These are phyloP conservation scores for Lasiodiplodia citricola DNA, from an alignment of 2,329 filamentous ascomycete genomes.

Conservation along the genomic window DNA sequence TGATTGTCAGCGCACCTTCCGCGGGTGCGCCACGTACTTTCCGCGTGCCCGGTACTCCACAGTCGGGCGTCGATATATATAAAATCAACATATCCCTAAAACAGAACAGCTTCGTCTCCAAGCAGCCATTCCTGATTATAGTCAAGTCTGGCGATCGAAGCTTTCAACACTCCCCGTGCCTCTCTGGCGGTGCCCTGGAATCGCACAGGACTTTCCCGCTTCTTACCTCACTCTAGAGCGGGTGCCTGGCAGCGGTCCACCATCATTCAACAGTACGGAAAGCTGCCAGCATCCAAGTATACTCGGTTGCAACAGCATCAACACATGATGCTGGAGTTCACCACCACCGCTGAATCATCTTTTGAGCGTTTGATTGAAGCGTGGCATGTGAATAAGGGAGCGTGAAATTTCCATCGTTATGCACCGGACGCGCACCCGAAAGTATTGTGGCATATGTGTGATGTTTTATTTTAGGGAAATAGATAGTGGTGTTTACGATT, in stretches of 20 bases:
- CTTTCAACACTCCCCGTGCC: no score
- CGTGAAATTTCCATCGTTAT: no score
- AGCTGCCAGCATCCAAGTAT: neutral
- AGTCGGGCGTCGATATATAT: neutral
- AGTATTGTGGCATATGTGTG: neutral
- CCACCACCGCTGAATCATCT: neutral
- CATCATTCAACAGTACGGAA: neutral
- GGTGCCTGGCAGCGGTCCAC: neutral
- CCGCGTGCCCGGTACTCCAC: neutral
- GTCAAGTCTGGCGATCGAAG: no score
- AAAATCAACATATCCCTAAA: neutral
- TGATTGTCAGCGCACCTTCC: neutral
- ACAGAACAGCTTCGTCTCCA: neutral
- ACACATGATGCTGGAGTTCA: neutral
- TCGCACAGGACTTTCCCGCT: no score
- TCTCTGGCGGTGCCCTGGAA: neutral
- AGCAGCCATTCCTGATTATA: neutral
- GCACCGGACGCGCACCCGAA: neutral
- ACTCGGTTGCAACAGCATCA: neutral
- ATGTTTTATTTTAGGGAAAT: no score
- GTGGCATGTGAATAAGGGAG: neutral
- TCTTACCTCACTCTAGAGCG: neutral
- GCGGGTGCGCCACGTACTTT: neutral
- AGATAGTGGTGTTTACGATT: neutral
- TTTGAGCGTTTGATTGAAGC: rapidly evolving